Percentiles rank a stretch among this genome's conserved stretches.
phyloP scores from a whole-genome alignment of 2,329 filamentous ascomycete species.

The Xylaria arbuscula region DNA sequence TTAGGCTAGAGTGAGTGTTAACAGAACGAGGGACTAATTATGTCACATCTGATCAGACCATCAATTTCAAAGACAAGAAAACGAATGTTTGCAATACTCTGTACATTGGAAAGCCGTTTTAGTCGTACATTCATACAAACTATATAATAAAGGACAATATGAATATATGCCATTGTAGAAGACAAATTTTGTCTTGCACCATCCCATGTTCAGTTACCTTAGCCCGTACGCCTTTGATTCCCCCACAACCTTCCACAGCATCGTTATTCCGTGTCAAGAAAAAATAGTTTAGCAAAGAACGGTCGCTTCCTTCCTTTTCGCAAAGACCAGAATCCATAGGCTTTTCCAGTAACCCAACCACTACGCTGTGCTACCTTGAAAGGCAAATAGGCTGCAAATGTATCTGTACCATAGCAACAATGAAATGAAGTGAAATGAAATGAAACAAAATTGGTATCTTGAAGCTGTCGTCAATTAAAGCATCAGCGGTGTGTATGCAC shows the following conservation, averaged over 20 bases:
- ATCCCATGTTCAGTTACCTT: conserved; percentile 13
- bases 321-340: conserved; percentile 21
- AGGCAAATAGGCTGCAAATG: conserved; percentile 29
- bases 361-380: conserved; percentile 34
- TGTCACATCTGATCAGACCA: no score
- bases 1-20: no score
- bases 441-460: conserved; percentile 47
- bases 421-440: conserved; percentile 25
- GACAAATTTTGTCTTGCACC: background rate
- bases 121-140: conserved; percentile 37
- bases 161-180: conserved; percentile 17
- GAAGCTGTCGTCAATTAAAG: conserved; percentile 38
- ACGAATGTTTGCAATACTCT: background rate
- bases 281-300: conserved; percentile 28
- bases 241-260: background rate
- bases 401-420: conserved; percentile 35
- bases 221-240: background rate
- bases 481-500: conserved; percentile 6
- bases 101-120: conserved; percentile 19
- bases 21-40: no score
- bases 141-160: conserved; percentile 20
- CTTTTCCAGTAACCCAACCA: conserved; percentile 39
- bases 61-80: background rate
- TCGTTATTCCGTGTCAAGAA: background rate
- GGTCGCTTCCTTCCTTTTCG: conserved; percentile 10